Evolutionary conservation across 164 flowering plant species (phyloP), one percentile per base, ranked within the genome.

Genomic region (Euptelea pleiosperma): DNA sequence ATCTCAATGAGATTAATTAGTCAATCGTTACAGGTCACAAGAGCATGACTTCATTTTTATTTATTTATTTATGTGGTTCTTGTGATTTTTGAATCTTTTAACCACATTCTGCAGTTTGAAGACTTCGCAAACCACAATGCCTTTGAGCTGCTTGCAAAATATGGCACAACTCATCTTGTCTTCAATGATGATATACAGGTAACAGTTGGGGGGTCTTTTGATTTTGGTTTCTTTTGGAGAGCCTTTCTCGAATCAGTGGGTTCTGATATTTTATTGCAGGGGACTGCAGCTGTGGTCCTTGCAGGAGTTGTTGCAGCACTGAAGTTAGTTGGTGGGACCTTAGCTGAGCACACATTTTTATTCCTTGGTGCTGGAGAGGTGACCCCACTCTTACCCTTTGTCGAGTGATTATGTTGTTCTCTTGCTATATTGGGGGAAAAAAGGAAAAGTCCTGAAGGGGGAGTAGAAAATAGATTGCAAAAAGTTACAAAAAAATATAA

Each of bases 291-390:
- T 37, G 95, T 87, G 61, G 96, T 90, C 42, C 79, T 90, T 28
- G 80, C 91, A 16, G 97, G 97, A 35, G 67, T 90, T 51, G 46
- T 90, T 62, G 72, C 95, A 25, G 67, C 93, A 36, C 64, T 84
- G 64, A 87, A 80, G 60, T 52, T 82, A 41, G 65, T 85, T 61
- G 91, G 87, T 21, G 87, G 91, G 55, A 59, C 70, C 46, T 75
- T 90, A 36, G 83, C 83, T 51, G 89, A 87, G 61, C 95, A 90
- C 55, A 84, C 76, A 40, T 85, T 87, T 79, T 73, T 90, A 41
- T 90, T 90, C 74, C 74, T 90, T 28, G 96, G 97, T 61, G 95
- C 97, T 62, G 96, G 97, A 66, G 97, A 87, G 87, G 97, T 89
- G 60, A 65, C 58, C 26, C 39, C 63, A 21, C 26, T 22, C 16